Base-by-base conservation (phyloP, 108 stramenopile genomes). In the Nitzschia inconspicua region DNA sequence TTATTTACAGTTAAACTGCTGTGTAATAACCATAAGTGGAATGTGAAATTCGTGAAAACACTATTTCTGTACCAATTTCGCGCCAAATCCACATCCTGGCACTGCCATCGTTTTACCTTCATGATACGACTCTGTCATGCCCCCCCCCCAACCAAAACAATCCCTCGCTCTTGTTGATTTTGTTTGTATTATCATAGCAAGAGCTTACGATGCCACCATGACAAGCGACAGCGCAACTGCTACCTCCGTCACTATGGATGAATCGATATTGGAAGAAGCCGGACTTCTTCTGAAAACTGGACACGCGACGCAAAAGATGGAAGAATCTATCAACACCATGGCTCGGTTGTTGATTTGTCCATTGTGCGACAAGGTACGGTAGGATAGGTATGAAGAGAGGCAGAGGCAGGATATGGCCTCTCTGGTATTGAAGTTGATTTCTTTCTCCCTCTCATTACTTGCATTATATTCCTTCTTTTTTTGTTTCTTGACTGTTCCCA, bases 301-400 rank as follows among this genome's bases (percentile, higher is more conserved):
- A 28, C 63, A 71, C 48, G 61, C 50, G 29, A 71, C 51, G n/a
- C 14, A 71, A 19, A 47, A 60, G 26, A 71, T 71, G 70, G 19
- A 51, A 49, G 40, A 54, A 22, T 49, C 70, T 3, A 28, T 71
- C 13, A 25, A 44, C n/a, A 20, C 40, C 6, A 37, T 71, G 13
- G n/a, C 54, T 14, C 28, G 43, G 9, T 20, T 63, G 28, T 35
- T 71, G 14, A 32, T 36, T 4, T 71, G 70, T 34, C 70, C 70
- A 2, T 56, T 71, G 13, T 71, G 70, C 39, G 25, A 57, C 14
- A 40, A 71, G 54, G 68, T 62, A 30, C 11, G 66, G 14, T 44
- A 5, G 6, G 25, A 54, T 10, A 7, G 10, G 10, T 9, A 14
- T 8, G 19, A 56, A 39, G 16, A 13, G 4, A 22, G 9, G 4